Evolutionary conservation across 306 rosid genomes (phyloP).

Genomic region (Dryas drummondii): DNA sequence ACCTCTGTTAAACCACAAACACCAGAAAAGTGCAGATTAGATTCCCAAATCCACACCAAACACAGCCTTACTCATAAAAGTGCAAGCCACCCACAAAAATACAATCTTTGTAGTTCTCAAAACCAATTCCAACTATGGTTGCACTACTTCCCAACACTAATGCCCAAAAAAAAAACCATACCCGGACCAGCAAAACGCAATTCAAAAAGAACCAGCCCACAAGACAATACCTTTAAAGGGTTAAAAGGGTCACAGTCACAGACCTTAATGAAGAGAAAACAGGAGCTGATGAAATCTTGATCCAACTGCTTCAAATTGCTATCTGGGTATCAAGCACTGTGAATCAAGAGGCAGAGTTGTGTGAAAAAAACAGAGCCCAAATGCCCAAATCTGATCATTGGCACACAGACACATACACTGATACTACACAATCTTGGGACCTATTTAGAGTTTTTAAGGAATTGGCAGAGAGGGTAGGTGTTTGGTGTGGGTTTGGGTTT

Average conservation of each 20-base stretch:
- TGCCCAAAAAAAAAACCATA: background rate
- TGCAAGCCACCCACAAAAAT: constrained; percentile 19
- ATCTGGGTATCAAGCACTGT: constrained; percentile 28
- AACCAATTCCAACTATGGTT: constrained; percentile 25
- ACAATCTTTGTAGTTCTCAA: constrained; percentile 1
- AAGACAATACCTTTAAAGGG: background rate
- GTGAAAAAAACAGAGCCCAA: constrained; percentile 7
- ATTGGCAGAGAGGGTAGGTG: constrained; percentile 54
- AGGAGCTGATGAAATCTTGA: constrained; percentile 24
- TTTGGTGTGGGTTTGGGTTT: constrained; percentile 53
- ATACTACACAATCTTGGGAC: background rate
- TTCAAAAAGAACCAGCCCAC: constrained; percentile 14
- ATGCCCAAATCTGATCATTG: constrained; percentile 22
- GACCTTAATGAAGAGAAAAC: constrained; percentile 34
- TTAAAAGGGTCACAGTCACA: constrained; percentile 20
- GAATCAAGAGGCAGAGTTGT: constrained; percentile 12
- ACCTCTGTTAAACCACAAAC: constrained; percentile 21
- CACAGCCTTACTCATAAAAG: constrained; percentile 13
- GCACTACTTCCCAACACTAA: constrained; percentile 13
- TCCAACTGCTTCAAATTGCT: constrained; percentile 28
- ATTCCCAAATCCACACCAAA: constrained; percentile 24
- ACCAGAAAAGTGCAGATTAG: constrained; percentile 17
- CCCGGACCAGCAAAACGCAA: constrained; percentile 5
- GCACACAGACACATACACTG: background rate
- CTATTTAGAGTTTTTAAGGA: constrained; percentile 13